These are phyloP conservation scores for Colletotrichum sp. DNA, from an alignment of 2,329 filamentous ascomycete species.

Conservation along the genomic window DNA sequence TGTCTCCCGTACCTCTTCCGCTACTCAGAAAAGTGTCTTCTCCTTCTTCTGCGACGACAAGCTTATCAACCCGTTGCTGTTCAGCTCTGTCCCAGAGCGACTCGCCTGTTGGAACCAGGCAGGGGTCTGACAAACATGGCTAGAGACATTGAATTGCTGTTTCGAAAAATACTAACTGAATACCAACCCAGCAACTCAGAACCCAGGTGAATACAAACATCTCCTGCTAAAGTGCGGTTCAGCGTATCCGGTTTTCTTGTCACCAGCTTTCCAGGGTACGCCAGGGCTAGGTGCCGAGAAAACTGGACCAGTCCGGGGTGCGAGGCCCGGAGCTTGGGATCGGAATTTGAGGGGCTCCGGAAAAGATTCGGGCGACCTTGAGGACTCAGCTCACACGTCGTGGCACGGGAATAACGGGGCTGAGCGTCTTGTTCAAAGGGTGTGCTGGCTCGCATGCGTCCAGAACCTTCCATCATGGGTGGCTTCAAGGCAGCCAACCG, in stretches of 20 bases:
- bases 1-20: slow-evolving; percentile 6
- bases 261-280: background rate
- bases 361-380: background rate
- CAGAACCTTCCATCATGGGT: background rate
- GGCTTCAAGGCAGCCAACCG: background rate
- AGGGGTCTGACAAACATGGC: no score
- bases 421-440: background rate
- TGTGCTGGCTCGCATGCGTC: background rate
- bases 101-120: background rate
- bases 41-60: slow-evolving; percentile 14
- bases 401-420: no score
- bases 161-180: background rate
- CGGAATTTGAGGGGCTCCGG: background rate
- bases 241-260: background rate
- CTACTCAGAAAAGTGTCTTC: background rate
- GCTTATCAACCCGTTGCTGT: slow-evolving; percentile 24
- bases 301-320: background rate
- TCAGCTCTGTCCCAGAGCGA: slow-evolving; percentile 22
- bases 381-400: background rate
- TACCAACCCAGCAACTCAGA: background rate
- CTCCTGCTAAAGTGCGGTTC: background rate
- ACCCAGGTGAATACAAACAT: background rate
- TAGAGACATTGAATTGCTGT: background rate
- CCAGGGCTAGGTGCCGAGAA: background rate
- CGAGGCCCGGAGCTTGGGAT: background rate